phyloP scores from a whole-genome alignment of 306 rosid species.

The Acacia melanoxylon region DNA sequence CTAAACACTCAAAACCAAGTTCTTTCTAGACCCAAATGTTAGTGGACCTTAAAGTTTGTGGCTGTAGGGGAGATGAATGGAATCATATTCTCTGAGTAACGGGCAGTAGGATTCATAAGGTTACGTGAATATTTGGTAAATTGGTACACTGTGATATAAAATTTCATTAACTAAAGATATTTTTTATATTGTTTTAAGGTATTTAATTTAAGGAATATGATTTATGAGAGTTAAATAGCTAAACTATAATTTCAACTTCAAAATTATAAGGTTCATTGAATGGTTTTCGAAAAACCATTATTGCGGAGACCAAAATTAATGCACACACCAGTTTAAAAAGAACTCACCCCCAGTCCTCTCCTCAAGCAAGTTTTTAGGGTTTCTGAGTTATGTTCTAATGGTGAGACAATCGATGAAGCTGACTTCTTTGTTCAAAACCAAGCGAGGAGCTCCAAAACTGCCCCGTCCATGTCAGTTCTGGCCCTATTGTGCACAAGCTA shows the following conservation, averaged over 20 bases:
- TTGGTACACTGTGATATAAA: not conserved
- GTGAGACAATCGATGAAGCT: slow-evolving; percentile 36
- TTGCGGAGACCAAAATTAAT: not conserved
- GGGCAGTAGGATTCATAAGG: not conserved
- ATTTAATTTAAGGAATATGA: not conserved
- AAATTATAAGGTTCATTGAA: not conserved
- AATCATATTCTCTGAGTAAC: not conserved
- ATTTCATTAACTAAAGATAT: not conserved
- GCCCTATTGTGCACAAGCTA: slow-evolving; percentile 42
- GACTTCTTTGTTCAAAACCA: slow-evolving; percentile 30
- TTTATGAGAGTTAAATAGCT: not conserved
- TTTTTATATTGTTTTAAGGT: too few relatives aligned
- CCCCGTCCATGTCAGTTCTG: slow-evolving; percentile 35
- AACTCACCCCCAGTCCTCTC: not conserved
- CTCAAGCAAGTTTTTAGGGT: not conserved
- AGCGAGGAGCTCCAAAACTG: not conserved
- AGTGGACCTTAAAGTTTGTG: not conserved
- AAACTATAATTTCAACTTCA: not conserved
- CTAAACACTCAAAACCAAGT: too few relatives aligned
- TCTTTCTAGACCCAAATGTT: not conserved
- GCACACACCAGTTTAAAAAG: slow-evolving; percentile 18
- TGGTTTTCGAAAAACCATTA: not conserved
- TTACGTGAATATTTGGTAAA: not conserved
- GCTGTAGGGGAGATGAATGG: not conserved
- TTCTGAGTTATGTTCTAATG: slow-evolving; percentile 19